Evolutionary conservation across 75 land plant species (phyloP).

Genomic region (Pinus albicaulis): DNA sequence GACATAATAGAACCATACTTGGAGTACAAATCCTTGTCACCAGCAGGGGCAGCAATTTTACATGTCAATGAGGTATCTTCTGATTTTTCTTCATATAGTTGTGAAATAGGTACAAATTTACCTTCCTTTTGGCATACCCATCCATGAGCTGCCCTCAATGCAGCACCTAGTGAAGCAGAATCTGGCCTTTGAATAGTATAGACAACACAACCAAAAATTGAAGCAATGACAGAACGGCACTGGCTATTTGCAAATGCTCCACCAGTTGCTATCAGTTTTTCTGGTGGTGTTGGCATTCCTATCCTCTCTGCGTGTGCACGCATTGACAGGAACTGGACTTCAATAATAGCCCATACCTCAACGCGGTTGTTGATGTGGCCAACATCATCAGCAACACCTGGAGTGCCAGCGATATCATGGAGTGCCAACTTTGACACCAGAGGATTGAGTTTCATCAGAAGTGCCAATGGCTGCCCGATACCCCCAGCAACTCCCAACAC

Average conservation of each 20-base stretch:
- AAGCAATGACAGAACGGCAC: conserved; percentile 54
- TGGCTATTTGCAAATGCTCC: conserved; percentile 83
- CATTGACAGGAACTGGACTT: conserved; percentile 91
- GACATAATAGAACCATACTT: conserved; percentile 59
- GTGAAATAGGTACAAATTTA: conserved; percentile 64
- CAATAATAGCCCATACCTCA: conserved; percentile 82
- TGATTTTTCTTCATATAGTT: conserved; percentile 45
- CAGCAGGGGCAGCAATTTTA: conserved; percentile 54
- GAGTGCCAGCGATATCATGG: too few relatives aligned
- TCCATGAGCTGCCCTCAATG: conserved; percentile 91
- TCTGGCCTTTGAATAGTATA: conserved; percentile 87
- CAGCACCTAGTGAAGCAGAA: conserved; percentile 95
- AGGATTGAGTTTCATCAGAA: too few relatives aligned
- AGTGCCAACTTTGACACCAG: too few relatives aligned
- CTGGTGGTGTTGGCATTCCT: conserved; percentile 90
- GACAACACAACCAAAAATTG: conserved; percentile 78
- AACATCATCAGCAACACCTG: too few relatives aligned
- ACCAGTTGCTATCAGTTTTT: conserved; percentile 86
- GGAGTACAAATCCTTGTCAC: conserved; percentile 32
- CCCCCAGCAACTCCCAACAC: too few relatives aligned
- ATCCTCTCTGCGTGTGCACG: conserved; percentile 73
- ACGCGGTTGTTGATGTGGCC: too few relatives aligned
- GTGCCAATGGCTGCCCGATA: too few relatives aligned
- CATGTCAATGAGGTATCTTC: conserved; percentile 54
- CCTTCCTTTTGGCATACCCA: conserved; percentile 73